Evolutionary conservation across 495 filamentous ascomycete species (phyloP), one percentile per base, ranked within the genome.

Genomic region (Daldinia concentrica): DNA sequence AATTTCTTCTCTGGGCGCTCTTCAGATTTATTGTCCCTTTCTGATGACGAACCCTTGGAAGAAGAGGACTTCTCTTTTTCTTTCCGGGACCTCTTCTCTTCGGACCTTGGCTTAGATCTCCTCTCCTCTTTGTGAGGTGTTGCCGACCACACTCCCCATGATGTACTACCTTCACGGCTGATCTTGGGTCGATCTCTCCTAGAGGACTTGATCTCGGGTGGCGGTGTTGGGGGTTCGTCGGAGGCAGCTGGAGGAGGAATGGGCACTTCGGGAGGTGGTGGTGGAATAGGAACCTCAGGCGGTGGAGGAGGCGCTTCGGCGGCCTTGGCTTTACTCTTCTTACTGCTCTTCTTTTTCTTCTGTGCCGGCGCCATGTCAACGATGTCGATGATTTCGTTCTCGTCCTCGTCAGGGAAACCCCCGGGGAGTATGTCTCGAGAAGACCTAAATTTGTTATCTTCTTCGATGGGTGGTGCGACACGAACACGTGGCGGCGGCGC

Each of bases 161-260:
- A 78, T 7, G 77, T 56, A 59, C 81, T 71, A 19, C 34, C 34
- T 36, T 84, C 79, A 59, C 82, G 82, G 50, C 75, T 84, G 58
- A 85, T 76, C 72, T 81, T 83, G 50, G 79, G 64, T 8, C 82
- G 77, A 14, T 88, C 86, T 62, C 80, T 85, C 55, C 76, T 85
- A 39, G 78, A 74, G 12, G 80, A 77, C 64, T 68, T 79, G 37
- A 72, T 58, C 14, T 81, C 83, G 52, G 75, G 78, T 17, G 80
- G 79, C 4, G 81, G 80, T 36, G 81, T 78, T 36, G 78, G 76
- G 17, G 82, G 85, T 4, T 80, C 82, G 48, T 82, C 82, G 6
- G 81, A 80, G 9, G 82, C 82, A 14, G 84, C 82, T 59, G 83
- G 80, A 26, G 82, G 81, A 19, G 81, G 82, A 27, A 79, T 69